These are phyloP conservation scores for Leccinum barrowsii DNA, from an alignment of 768 basidiomycete species.

Conservation along the genomic window DNA sequence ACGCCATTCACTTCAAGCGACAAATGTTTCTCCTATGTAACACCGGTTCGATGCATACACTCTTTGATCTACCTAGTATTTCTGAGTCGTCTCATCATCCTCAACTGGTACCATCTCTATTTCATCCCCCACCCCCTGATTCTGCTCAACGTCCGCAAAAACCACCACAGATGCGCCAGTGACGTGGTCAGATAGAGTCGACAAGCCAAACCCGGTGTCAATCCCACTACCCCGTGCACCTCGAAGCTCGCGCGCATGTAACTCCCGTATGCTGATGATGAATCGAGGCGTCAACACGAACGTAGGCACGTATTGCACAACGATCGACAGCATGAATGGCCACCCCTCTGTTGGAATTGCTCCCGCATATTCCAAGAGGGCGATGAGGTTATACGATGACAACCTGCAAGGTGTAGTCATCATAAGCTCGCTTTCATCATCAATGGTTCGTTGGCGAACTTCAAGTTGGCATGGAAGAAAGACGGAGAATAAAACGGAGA, in stretches of 20 bases:
- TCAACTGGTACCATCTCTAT: neutral
- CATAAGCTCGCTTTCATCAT: neutral
- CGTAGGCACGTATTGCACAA: neutral
- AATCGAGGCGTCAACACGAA: constrained; percentile 38
- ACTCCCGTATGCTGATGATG: constrained; percentile 36
- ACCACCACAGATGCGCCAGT: neutral
- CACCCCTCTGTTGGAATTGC: neutral
- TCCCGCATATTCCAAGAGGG: neutral
- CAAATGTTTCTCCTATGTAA: too few relatives aligned
- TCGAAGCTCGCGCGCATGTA: constrained; percentile 38
- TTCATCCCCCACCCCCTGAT: neutral
- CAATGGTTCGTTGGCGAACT: too few relatives aligned
- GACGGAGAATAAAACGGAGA: neutral
- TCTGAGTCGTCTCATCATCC: too few relatives aligned
- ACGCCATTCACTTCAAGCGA: too few relatives aligned
- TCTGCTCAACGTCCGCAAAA: neutral
- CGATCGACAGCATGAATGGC: neutral
- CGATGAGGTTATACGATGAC: neutral
- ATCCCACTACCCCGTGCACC: constrained; percentile 60
- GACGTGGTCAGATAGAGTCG: neutral
- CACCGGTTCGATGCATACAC: too few relatives aligned
- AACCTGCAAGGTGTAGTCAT: neutral
- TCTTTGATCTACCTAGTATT: too few relatives aligned
- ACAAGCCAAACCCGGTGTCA: constrained; percentile 17
- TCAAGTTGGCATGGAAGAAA: too few relatives aligned